These are phyloP conservation scores for Penicillium arizonense DNA, from an alignment of 495 filamentous ascomycete genomes.

Conservation along the genomic window DNA sequence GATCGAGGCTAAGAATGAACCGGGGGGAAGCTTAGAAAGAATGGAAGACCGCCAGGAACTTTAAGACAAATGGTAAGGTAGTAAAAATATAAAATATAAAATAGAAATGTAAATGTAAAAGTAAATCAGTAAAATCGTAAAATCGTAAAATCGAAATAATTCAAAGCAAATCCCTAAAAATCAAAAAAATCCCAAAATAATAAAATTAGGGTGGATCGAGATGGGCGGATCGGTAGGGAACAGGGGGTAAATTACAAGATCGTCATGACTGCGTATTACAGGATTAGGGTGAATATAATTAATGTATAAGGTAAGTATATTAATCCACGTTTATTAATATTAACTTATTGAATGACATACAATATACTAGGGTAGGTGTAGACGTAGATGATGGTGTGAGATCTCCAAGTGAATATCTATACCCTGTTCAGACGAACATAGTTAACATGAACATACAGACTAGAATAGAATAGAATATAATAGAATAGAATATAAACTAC, in stretches of 20 bases:
- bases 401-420: no score
- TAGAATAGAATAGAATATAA: no score
- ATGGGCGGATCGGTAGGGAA: constrained; percentile 31
- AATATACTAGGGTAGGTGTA: no score
- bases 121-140: constrained; percentile 9
- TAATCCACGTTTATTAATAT: no score
- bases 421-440: no score
- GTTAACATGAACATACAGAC: no score
- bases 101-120: constrained; percentile 11
- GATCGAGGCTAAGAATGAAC: constrained; percentile 30
- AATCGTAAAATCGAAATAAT: constrained; percentile 9
- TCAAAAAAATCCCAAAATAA: constrained; percentile 10
- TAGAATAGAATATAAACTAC: no score
- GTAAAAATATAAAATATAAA: constrained; percentile 4
- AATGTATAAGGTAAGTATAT: no score
- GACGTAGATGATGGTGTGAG: no score
- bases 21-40: constrained; percentile 9
- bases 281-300: no score
- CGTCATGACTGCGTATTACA: constrained; percentile 25
- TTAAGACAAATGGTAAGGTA: constrained; percentile 5
- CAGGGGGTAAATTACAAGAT: constrained; percentile 35
- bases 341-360: no score
- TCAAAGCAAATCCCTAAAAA: constrained; percentile 8
- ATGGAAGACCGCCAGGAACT: neutral
- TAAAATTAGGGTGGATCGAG: constrained; percentile 28